Conservation (phyloP, 768 basidiomycete species). For the Lactarius quietus region DNA sequence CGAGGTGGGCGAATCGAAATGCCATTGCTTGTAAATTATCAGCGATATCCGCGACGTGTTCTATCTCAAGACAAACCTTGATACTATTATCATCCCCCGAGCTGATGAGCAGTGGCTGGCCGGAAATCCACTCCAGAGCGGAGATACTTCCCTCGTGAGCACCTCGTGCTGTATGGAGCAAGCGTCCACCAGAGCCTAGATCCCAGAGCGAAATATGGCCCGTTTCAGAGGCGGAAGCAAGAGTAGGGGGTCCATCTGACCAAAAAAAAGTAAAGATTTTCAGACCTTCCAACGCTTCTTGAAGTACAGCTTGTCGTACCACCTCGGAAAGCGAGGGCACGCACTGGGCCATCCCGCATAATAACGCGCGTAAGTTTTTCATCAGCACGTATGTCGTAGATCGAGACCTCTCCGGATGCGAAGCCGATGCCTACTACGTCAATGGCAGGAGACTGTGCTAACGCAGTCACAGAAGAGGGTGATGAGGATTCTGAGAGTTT, state of each 20-base stretch:
- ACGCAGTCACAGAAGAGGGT: conserved; percentile 59
- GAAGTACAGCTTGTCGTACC: conserved; percentile 43
- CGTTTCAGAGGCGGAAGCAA: conserved; percentile 81
- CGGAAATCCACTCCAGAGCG: conserved; percentile 86
- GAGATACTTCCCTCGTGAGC: conserved; percentile 87
- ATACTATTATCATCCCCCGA: conserved; percentile 94
- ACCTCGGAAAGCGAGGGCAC: conserved; percentile 78
- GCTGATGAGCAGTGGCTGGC: conserved; percentile 86
- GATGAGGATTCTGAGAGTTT: conserved; percentile 45
- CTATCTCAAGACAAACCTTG: conserved; percentile 52
- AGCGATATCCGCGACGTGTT: not conserved
- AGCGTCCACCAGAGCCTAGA: conserved; percentile 72
- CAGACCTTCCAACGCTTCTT: not conserved
- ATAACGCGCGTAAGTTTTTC: conserved; percentile 85
- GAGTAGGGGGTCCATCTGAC: conserved; percentile 80
- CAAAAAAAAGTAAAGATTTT: not conserved
- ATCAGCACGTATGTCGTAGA: conserved; percentile 89
- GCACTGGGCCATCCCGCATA: conserved; percentile 83
- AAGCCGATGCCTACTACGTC: conserved; percentile 96
- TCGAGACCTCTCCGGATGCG: conserved; percentile 78
- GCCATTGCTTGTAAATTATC: conserved; percentile 75
- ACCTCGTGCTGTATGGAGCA: conserved; percentile 80
- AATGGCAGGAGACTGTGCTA: conserved; percentile 91
- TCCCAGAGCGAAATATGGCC: conserved; percentile 96
- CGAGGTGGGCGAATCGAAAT: conserved; percentile 88